Conservation (phyloP, 2,329 filamentous ascomycete genomes). For the Pyrenochaeta sp. region DNA sequence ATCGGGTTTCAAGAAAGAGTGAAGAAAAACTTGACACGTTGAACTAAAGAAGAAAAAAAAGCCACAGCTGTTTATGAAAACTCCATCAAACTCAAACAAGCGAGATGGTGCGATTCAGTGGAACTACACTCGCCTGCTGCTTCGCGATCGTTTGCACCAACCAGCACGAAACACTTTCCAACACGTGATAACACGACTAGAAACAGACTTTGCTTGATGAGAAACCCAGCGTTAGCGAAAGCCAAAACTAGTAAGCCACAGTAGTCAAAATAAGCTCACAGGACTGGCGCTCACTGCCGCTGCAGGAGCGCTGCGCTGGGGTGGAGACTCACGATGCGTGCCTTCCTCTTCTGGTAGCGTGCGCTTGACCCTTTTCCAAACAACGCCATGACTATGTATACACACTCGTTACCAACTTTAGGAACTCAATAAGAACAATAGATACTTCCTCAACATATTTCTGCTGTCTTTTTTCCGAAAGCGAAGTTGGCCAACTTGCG, state of each 20-base stretch:
- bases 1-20: neutral
- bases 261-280: constrained; percentile 34
- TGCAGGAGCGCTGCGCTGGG: constrained; percentile 28
- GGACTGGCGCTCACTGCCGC: constrained; percentile 24
- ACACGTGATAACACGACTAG: neutral
- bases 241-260: neutral
- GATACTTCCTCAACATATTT: too few relatives aligned
- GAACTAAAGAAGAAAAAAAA: too few relatives aligned
- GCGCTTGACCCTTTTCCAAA: constrained; percentile 1
- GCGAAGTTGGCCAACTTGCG: too few relatives aligned
- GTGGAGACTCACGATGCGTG: constrained; percentile 26
- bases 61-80: too few relatives aligned
- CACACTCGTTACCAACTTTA: too few relatives aligned
- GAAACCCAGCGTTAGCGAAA: neutral
- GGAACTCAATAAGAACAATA: too few relatives aligned
- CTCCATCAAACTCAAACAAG: too few relatives aligned
- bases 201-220: neutral
- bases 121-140: too few relatives aligned
- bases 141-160: too few relatives aligned
- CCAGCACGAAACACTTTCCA: neutral
- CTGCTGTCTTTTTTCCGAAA: too few relatives aligned
- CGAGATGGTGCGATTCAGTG: too few relatives aligned
- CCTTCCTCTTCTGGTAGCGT: constrained; percentile 30
- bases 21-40: neutral
- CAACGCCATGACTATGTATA: neutral